A percentile compares a stretch with the other conserved stretches of the same genome.
Evolutionary conservation across 2,329 filamentous ascomycete species (phyloP).

Genomic region (Colletotrichum kahawae): DNA sequence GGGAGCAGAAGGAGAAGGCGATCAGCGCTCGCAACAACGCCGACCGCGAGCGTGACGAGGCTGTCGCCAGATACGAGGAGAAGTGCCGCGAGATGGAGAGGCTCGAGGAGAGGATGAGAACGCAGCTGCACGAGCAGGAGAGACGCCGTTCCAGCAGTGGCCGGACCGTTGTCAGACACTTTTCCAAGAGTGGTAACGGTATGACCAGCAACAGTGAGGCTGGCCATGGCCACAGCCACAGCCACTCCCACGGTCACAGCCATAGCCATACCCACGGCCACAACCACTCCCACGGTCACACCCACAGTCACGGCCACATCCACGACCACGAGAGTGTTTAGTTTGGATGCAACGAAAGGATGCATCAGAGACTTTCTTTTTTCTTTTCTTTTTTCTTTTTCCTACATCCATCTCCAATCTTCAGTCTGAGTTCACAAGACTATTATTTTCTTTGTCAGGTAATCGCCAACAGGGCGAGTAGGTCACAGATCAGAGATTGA

Average conservation of each 20-base stretch:
- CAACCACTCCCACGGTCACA: not conserved
- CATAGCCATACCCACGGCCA: not conserved
- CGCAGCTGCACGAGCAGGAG: conserved; percentile 4
- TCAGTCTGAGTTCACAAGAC: not conserved
- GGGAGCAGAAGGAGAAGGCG: conserved; percentile 16
- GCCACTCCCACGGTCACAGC: not conserved
- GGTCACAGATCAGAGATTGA: not conserved
- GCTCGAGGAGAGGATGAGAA: conserved; percentile 9
- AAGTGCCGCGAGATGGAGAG: conserved; percentile 16
- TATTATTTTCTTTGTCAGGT: not conserved
- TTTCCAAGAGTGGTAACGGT: not conserved
- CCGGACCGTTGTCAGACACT: not conserved
- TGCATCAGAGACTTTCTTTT: not conserved
- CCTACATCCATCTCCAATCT: not conserved
- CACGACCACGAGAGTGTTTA: not conserved
- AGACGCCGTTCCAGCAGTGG: not conserved
- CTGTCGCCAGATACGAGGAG: not conserved
- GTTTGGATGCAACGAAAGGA: not conserved
- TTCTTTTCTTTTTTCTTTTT: not conserved
- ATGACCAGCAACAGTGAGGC: not conserved
- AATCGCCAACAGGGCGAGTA: not conserved
- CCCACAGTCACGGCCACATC: not conserved
- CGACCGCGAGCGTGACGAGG: conserved; percentile 11
- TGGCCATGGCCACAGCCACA: not conserved
- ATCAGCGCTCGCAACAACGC: conserved; percentile 8